Percentiles rank a stretch among this genome's conserved stretches.
These are phyloP conservation scores for Kalaharituber pfeilii DNA, from an alignment of 2,329 filamentous ascomycete species.

Conservation along the genomic window DNA sequence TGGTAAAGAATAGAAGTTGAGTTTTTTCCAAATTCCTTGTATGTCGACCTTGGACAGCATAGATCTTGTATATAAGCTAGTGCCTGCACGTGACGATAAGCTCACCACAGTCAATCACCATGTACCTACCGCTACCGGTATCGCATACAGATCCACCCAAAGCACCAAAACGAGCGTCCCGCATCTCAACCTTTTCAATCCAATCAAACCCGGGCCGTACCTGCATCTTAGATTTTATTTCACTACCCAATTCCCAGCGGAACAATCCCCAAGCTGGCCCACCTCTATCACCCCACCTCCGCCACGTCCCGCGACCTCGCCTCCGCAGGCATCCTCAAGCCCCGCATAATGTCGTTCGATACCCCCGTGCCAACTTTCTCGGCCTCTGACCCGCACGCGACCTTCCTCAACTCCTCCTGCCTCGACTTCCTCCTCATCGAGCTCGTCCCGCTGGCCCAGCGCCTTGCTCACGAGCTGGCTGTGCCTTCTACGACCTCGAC, in stretches of 20 bases:
- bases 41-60: not conserved
- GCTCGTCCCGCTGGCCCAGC: conserved; percentile 82
- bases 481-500: no score
- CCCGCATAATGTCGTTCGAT: conserved; percentile 53
- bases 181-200: not conserved
- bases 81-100: not conserved
- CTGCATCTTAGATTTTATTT: not conserved
- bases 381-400: conserved; percentile 53
- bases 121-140: not conserved
- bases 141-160: not conserved
- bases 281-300: not conserved
- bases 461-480: conserved; percentile 45
- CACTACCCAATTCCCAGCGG: not conserved
- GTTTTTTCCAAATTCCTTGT: conserved; percentile 2
- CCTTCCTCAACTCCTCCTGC: conserved; percentile 65
- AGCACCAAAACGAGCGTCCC: not conserved
- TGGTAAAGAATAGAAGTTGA: conserved; percentile 2
- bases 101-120: no score
- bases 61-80: not conserved
- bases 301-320: not conserved
- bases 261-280: not conserved
- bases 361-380: conserved; percentile 50
- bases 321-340: not conserved
- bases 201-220: not conserved
- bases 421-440: conserved; percentile 94